phyloP scores from a whole-genome alignment of 805 yeast genomes.

The Cyberlindnera maclurae region DNA sequence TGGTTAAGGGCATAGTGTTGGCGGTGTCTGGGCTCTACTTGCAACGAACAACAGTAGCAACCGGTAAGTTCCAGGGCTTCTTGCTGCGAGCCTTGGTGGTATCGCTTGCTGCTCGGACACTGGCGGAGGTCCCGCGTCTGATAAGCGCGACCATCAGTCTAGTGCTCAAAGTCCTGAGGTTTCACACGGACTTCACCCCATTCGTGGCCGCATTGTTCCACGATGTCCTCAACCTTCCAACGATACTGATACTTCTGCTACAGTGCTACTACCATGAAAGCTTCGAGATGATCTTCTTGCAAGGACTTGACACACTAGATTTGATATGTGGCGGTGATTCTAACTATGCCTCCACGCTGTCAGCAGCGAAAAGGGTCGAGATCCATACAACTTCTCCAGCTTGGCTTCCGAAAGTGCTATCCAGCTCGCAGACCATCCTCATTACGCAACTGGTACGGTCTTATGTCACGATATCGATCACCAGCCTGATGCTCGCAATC shows the following conservation, averaged over 20 bases:
- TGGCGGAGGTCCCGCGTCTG: conserved; percentile 3
- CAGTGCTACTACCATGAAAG: conserved; percentile 3
- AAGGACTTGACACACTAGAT: not conserved
- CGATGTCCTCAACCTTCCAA: conserved; percentile 2
- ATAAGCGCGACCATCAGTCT: not conserved
- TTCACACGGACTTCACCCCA: not conserved
- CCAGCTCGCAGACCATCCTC: conserved; percentile 1
- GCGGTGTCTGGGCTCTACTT: conserved; percentile 14
- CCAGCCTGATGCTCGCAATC: not conserved
- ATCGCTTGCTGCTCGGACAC: conserved; percentile 6
- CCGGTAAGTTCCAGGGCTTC: conserved; percentile 8
- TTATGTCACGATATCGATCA: not conserved
- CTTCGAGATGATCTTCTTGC: conserved; percentile 1
- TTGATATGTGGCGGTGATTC: not conserved
- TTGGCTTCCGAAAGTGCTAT: conserved; percentile 1
- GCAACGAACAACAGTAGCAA: conserved; percentile 11
- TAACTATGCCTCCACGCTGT: not conserved
- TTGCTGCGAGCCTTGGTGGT: conserved; percentile 4
- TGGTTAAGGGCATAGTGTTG: conserved; percentile 13
- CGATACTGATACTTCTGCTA: conserved; percentile 1
- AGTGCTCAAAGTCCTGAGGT: not conserved
- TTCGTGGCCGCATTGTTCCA: not conserved
- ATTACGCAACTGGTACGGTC: conserved; percentile 1
- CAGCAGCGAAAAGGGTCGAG: conserved; percentile 1
- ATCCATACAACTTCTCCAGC: conserved; percentile 1